phyloP scores from a whole-genome alignment of 805 yeast genomes.

The Lipomyces starkeyi region DNA sequence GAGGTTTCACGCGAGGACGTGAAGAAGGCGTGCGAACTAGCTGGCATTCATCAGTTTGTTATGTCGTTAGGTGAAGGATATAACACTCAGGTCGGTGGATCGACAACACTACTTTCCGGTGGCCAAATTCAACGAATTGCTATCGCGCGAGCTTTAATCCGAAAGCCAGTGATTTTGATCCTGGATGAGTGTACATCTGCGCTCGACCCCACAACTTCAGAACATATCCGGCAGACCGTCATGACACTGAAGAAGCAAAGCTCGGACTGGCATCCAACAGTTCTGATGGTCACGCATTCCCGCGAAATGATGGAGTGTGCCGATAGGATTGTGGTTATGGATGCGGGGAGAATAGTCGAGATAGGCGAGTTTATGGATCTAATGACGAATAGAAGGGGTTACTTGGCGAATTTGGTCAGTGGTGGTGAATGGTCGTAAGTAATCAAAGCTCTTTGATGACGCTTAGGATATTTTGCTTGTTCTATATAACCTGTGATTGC shows the following conservation, averaged over 20 bases:
- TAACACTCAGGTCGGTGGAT: slow-evolving; percentile 62
- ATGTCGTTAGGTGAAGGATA: slow-evolving; percentile 61
- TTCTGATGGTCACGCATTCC: slow-evolving; percentile 77
- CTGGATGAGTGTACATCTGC: slow-evolving; percentile 93
- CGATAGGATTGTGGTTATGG: slow-evolving; percentile 52
- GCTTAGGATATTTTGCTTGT: no score
- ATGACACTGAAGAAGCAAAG: slow-evolving; percentile 40
- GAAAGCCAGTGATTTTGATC: slow-evolving; percentile 66
- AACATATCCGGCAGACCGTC: slow-evolving; percentile 58
- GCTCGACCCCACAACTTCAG: slow-evolving; percentile 69
- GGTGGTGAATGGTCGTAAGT: slow-evolving; percentile 11
- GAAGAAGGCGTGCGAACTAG: slow-evolving; percentile 50
- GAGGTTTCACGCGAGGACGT: slow-evolving; percentile 42
- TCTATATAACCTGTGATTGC: not conserved
- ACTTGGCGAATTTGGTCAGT: slow-evolving; percentile 12
- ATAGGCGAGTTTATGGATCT: slow-evolving; percentile 30
- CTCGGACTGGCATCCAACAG: slow-evolving; percentile 40
- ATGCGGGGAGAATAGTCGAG: slow-evolving; percentile 27
- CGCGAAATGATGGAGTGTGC: slow-evolving; percentile 66
- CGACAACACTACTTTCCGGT: slow-evolving; percentile 65
- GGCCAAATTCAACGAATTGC: slow-evolving; percentile 90
- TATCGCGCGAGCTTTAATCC: slow-evolving; percentile 77
- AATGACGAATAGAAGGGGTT: slow-evolving; percentile 3
- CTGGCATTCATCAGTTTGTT: slow-evolving; percentile 63
- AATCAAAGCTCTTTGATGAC: no score